Conservation (phyloP, 164 flowering plant species). For the grape (Vitis vinifera) region DNA sequence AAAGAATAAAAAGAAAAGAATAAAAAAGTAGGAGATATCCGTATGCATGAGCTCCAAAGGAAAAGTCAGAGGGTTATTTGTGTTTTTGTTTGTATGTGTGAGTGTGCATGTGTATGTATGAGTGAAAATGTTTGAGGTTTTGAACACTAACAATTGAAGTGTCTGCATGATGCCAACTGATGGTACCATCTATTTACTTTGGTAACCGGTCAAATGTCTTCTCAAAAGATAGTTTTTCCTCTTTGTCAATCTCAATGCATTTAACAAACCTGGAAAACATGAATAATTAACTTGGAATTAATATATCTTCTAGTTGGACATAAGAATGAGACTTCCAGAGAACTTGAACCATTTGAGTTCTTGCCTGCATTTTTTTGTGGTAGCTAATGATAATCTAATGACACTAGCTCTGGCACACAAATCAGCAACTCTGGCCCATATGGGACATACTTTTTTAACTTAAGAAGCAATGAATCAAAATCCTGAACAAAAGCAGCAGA, state of each 20-base stretch:
- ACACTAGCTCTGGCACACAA: conserved; percentile 96
- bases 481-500: no score
- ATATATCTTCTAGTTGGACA: not conserved
- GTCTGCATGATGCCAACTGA: no score
- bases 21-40: not conserved
- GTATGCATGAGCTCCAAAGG: no score
- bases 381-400: conserved; percentile 88
- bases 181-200: conserved; percentile 22
- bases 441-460: conserved; percentile 45
- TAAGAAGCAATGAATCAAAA: no score
- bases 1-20: no score
- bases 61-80: no score
- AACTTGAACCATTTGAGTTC: conserved; percentile 7
- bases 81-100: no score
- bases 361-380: conserved; percentile 82
- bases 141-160: conserved; percentile 18
- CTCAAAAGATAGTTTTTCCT: conserved; percentile 74
- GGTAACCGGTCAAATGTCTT: conserved; percentile 78
- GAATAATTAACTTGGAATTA: conserved; percentile 1
- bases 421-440: conserved; percentile 80
- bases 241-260: conserved; percentile 90
- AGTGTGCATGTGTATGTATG: not conserved
- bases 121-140: not conserved
- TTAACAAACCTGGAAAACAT: conserved; percentile 64
- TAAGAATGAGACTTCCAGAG: conserved; percentile 57